Evolutionary conservation across 768 basidiomycete species (phyloP).

Genomic region (Hydnum rufescens): DNA sequence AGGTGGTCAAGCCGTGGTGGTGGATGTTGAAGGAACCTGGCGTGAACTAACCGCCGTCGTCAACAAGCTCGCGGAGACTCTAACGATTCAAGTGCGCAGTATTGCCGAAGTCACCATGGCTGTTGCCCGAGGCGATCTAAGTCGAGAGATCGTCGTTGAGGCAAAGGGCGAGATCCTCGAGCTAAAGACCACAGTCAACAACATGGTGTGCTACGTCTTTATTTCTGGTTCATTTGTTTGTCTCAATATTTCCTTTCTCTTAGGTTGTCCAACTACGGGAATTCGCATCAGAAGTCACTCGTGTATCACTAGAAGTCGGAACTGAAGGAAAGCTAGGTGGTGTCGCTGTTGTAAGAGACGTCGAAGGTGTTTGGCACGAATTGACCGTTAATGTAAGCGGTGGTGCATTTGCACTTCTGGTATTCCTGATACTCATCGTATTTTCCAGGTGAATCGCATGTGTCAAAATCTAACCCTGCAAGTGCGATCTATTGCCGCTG

Average conservation of each 20-base stretch:
- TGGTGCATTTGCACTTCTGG: slow-evolving; percentile 15
- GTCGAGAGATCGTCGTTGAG: slow-evolving; percentile 72
- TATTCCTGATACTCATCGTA: neutral
- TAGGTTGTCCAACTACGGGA: slow-evolving; percentile 15
- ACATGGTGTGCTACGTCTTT: slow-evolving; percentile 53
- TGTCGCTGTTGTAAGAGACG: slow-evolving; percentile 79
- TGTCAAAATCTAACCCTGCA: slow-evolving; percentile 23
- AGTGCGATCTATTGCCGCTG: slow-evolving; percentile 22
- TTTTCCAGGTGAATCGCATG: slow-evolving; percentile 20
- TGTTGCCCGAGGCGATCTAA: slow-evolving; percentile 66
- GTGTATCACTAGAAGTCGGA: slow-evolving; percentile 82
- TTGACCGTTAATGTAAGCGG: slow-evolving; percentile 73
- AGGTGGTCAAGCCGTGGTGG: slow-evolving; percentile 78
- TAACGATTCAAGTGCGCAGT: slow-evolving; percentile 74
- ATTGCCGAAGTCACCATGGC: slow-evolving; percentile 74
- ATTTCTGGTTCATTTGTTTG: slow-evolving; percentile 43
- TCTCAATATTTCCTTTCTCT: neutral
- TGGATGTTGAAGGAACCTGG: slow-evolving; percentile 89
- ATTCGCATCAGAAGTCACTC: slow-evolving; percentile 37
- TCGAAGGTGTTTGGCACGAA: slow-evolving; percentile 18
- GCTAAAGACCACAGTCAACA: slow-evolving; percentile 60
- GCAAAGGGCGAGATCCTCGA: slow-evolving; percentile 90
- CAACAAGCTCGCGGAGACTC: slow-evolving; percentile 78
- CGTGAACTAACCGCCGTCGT: slow-evolving; percentile 75
- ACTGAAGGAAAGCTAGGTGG: slow-evolving; percentile 87